Percentiles rank a stretch among this genome's conserved stretches.
These are phyloP conservation scores for Wallacemonas sp. DNA, from an alignment of 208 protist species.

Conservation along the genomic window DNA sequence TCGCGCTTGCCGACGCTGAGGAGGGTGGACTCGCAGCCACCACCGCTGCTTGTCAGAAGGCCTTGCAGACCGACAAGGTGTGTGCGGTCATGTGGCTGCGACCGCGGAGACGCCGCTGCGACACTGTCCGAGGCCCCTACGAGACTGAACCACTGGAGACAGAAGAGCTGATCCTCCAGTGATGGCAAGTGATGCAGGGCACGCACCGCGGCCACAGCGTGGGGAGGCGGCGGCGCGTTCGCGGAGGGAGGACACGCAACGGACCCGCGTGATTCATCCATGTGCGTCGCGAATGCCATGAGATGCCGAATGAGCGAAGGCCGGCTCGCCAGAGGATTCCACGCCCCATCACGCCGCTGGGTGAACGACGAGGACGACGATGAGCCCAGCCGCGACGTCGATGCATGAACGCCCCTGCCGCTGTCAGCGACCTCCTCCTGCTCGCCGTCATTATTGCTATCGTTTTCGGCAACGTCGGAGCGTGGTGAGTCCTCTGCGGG, in stretches of 20 bases:
- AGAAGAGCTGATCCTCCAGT: slow-evolving; percentile 8
- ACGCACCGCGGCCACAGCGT: not conserved
- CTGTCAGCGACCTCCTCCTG: not conserved
- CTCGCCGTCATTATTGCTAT: not conserved
- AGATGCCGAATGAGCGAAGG: not conserved
- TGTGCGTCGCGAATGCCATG: not conserved
- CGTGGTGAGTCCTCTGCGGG: not conserved
- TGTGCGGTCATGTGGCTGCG: not conserved
- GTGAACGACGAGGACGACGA: not conserved
- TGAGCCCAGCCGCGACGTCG: too few relatives aligned
- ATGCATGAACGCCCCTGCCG: too few relatives aligned
- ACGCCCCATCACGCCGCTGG: too few relatives aligned
- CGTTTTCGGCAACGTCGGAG: not conserved
- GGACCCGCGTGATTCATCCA: not conserved
- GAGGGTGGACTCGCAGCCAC: slow-evolving; percentile 2
- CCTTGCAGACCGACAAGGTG: not conserved
- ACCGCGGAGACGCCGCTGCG: not conserved
- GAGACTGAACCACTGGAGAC: slow-evolving; percentile 6
- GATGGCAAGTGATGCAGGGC: slow-evolving; percentile 6
- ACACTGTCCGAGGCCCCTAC: not conserved
- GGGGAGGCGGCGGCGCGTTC: not conserved
- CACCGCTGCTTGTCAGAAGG: slow-evolving; percentile 1
- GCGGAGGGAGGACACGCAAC: too few relatives aligned
- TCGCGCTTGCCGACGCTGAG: slow-evolving; percentile 16
- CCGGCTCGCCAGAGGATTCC: not conserved